Conservation (phyloP, 257 asterid species). For the Solanum sejunctum region DNA sequence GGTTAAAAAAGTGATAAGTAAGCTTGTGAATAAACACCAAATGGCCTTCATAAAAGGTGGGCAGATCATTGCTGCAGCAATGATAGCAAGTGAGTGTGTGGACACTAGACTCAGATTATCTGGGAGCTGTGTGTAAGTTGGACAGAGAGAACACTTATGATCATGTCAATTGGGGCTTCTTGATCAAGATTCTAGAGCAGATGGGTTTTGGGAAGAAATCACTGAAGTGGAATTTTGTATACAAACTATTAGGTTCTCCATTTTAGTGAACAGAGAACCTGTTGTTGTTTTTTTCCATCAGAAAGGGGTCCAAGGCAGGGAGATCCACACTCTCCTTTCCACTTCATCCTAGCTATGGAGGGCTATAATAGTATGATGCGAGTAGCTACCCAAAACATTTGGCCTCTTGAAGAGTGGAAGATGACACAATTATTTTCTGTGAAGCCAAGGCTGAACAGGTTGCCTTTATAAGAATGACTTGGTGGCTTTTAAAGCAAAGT, state of each 20-base stretch:
- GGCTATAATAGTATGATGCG: too few relatives aligned
- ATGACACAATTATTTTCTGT: too few relatives aligned
- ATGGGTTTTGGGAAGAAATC: neutral
- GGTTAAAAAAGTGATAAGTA: neutral
- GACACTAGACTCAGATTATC: too few relatives aligned
- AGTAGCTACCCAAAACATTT: too few relatives aligned
- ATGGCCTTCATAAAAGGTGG: neutral
- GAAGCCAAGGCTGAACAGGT: too few relatives aligned
- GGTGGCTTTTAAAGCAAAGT: too few relatives aligned
- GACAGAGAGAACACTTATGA: too few relatives aligned
- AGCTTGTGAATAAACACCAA: neutral
- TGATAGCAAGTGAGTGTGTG: too few relatives aligned
- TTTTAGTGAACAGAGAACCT: neutral
- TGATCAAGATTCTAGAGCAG: neutral
- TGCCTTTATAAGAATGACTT: too few relatives aligned
- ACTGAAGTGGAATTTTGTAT: neutral
- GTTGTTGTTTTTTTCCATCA: neutral
- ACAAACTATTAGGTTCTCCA: neutral
- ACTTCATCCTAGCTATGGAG: neutral
- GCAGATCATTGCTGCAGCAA: too few relatives aligned
- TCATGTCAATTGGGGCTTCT: neutral
- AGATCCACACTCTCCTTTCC: neutral
- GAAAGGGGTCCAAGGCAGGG: neutral
- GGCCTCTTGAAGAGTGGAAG: too few relatives aligned
- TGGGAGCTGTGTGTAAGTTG: too few relatives aligned